Evolutionary conservation across 2,329 filamentous ascomycete species (phyloP), one percentile per base, ranked within the genome.

Genomic region (Cordyceps javanica): DNA sequence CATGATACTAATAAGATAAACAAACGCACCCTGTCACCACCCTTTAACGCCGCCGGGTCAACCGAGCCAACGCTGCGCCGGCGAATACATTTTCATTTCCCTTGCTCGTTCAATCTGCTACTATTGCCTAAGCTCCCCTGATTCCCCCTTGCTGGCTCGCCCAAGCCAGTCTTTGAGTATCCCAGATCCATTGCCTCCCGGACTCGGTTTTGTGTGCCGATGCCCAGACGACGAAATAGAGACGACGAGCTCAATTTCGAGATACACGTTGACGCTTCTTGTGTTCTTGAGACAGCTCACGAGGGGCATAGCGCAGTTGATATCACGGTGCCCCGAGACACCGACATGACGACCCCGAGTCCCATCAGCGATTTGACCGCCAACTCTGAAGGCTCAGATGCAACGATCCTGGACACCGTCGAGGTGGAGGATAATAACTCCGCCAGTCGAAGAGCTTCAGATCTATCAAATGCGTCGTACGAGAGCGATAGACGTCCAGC

Each of bases 181-280:
- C 4, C 19, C 23, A 4, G 11, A 13, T 19, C 26, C 19, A 5
- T 38, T n/a, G 36, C 5, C 9, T 28, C 7, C 10, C 13, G 8
- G 25, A 9, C 10, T 19, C 14, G 26, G 23, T 42, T 5, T 32
- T 21, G 9, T 30, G n/a, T 26, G 48, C 41, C 61, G 57, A 68
- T 69, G 65, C 63, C 67, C 65, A 60, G 49, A 46, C 66, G 68
- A 61, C 65, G 65, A 41, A 65, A 63, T 19, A 66, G 62, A 60
- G 63, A 60, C 50, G 62, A 66, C 57, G 72, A 77, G 60, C 63
- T 70, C 62, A 72, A 79, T 62, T 79, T 81, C 60, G 67, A 77
- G 9, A 80, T 77, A 62, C 75, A 77, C 70, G 70, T 77, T 64
- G 77, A 81, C 64, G 66, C 67, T 44, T 78, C 74, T 55, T 78